Conservation (phyloP, 805 yeast genomes). For the Yarrowia yakushimensis region DNA sequence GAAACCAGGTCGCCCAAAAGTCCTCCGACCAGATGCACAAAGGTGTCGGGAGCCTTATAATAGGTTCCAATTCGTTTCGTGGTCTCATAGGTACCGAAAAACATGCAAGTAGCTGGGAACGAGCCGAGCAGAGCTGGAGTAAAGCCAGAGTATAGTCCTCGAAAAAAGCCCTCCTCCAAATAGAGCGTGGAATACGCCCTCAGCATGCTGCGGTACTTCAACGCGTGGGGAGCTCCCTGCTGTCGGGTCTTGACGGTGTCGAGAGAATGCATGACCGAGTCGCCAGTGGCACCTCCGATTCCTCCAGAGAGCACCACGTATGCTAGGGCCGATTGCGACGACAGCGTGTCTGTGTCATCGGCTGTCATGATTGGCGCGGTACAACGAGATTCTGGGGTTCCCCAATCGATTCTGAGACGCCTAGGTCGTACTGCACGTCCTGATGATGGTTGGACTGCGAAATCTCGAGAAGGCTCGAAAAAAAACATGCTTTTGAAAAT, state of each 20-base stretch:
- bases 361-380: constrained; percentile 1
- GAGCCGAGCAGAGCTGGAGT: constrained; percentile 83
- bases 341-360: constrained; percentile 16
- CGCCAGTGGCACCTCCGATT: constrained; percentile 91
- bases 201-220: constrained; percentile 69
- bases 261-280: constrained; percentile 86
- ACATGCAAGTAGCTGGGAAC: constrained; percentile 90
- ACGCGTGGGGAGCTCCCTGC: constrained; percentile 77
- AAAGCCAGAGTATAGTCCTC: constrained; percentile 91
- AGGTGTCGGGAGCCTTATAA: constrained; percentile 66
- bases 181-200: constrained; percentile 74
- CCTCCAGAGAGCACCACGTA: constrained; percentile 69
- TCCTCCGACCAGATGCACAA: constrained; percentile 79
- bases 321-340: constrained; percentile 7
- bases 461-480: constrained; percentile 11
- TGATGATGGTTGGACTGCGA: background rate
- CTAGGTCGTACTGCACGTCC: constrained; percentile 1
- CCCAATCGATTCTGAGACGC: constrained; percentile 12
- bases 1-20: constrained; percentile 91
- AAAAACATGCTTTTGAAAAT: constrained; percentile 14
- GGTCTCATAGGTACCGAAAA: constrained; percentile 85
- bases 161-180: constrained; percentile 74
- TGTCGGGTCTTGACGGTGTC: constrained; percentile 97
- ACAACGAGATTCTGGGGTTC: background rate
- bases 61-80: constrained; percentile 59